Evolutionary conservation across 805 yeast species (phyloP).

Genomic region (Barnettozyma wickerhamii): DNA sequence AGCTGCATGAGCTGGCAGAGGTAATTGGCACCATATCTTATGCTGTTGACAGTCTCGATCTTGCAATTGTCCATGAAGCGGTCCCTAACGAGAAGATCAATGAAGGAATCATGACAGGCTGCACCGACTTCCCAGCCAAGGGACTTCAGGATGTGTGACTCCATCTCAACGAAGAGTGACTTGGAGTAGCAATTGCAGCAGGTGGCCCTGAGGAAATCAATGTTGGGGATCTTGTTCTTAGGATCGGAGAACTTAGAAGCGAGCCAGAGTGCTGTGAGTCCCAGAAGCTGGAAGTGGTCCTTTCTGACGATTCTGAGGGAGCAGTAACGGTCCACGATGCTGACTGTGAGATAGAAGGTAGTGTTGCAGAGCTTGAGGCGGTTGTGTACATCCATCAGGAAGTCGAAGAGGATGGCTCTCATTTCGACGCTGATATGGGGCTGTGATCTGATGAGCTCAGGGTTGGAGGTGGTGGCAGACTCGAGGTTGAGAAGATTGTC

Average conservation of each 20-base stretch:
- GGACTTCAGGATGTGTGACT: constrained; percentile 57
- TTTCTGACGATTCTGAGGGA: constrained; percentile 74
- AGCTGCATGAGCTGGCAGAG: constrained; percentile 65
- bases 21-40: constrained; percentile 54
- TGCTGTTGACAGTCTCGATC: constrained; percentile 37
- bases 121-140: constrained; percentile 61
- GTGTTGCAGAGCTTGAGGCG: constrained; percentile 57
- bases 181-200: constrained; percentile 57
- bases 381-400: constrained; percentile 67
- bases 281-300: constrained; percentile 81
- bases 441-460: constrained; percentile 31
- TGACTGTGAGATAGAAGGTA: constrained; percentile 63
- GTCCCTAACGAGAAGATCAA: constrained; percentile 49
- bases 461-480: constrained; percentile 23
- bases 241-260: constrained; percentile 75
- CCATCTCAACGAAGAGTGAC: constrained; percentile 60
- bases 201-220: constrained; percentile 47
- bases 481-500: constrained; percentile 33
- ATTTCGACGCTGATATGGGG: constrained; percentile 44
- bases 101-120: constrained; percentile 59
- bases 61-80: constrained; percentile 22
- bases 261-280: constrained; percentile 86
- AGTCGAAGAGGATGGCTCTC: constrained; percentile 78
- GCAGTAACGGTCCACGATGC: constrained; percentile 81
- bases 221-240: constrained; percentile 56